Conservation (phyloP, 441 rosid species). For the Euphorbia schlechtendalii region DNA sequence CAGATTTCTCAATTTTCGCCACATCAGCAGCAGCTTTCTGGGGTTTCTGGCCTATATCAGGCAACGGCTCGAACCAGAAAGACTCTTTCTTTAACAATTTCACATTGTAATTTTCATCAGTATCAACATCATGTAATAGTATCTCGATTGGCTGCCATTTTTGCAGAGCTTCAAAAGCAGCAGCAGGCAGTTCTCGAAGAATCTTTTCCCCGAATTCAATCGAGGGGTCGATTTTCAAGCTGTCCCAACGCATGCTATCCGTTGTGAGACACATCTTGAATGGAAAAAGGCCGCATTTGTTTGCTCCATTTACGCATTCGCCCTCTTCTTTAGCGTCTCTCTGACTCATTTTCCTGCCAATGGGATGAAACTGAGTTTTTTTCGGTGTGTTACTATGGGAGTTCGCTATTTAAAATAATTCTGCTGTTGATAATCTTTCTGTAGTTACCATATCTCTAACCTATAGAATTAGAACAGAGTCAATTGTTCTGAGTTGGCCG, state of each 20-base stretch:
- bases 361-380: background rate
- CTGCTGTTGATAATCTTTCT: background rate
- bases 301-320: slow-evolving; percentile 19
- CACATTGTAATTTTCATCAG: slow-evolving; percentile 20
- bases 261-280: slow-evolving; percentile 18
- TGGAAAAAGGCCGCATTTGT: background rate
- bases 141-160: slow-evolving; percentile 18
- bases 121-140: slow-evolving; percentile 20
- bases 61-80: slow-evolving; percentile 35
- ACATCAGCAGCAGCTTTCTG: background rate
- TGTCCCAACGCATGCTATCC: slow-evolving; percentile 31
- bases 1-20: background rate
- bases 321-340: background rate
- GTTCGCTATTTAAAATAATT: background rate
- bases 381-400: background rate
- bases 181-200: slow-evolving; percentile 18
- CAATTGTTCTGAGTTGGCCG: slow-evolving; percentile 4
- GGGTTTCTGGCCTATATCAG: slow-evolving; percentile 18
- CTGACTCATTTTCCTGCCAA: background rate
- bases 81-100: slow-evolving; percentile 26
- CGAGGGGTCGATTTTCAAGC: slow-evolving; percentile 24
- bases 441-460: slow-evolving; percentile 10
- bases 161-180: slow-evolving; percentile 12
- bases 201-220: slow-evolving; percentile 23
- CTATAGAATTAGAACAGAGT: background rate